These are phyloP conservation scores for Fusarium cicatricum DNA, from an alignment of 2,329 filamentous ascomycete species.

Conservation along the genomic window DNA sequence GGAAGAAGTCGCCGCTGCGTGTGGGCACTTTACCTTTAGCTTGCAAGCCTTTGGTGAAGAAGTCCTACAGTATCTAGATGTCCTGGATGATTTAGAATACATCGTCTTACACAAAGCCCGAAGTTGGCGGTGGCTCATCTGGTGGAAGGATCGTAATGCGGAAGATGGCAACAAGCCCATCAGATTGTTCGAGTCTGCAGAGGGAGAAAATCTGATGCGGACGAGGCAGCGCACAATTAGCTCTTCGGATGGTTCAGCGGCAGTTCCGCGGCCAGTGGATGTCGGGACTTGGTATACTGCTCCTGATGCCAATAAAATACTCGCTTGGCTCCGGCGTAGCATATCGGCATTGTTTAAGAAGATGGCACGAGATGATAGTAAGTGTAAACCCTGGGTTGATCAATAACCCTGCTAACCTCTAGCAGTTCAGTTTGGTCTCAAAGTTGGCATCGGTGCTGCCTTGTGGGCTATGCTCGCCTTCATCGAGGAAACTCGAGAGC, in stretches of 20 bases:
- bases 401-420: conserved; percentile 50
- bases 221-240: conserved; percentile 3
- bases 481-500: conserved; percentile 75
- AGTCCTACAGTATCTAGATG: conserved; percentile 80
- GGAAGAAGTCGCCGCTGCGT: conserved; percentile 96
- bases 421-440: conserved; percentile 77
- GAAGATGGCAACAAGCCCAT: conserved; percentile 26
- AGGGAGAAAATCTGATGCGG: conserved; percentile 30
- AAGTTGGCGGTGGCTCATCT: conserved; percentile 83
- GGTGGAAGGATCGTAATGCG: conserved; percentile 64
- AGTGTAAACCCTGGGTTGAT: conserved; percentile 47
- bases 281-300: conserved; percentile 18
- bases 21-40: conserved; percentile 94
- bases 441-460: conserved; percentile 89
- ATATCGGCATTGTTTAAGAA: conserved; percentile 50
- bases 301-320: conserved; percentile 28
- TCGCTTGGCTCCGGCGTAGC: conserved; percentile 31
- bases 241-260: background rate
- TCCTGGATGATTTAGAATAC: conserved; percentile 85
- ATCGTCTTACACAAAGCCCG: conserved; percentile 67
- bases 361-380: conserved; percentile 57
- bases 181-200: conserved; percentile 51
- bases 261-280: conserved; percentile 1
- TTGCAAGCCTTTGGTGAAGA: conserved; percentile 91
- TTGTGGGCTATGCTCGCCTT: conserved; percentile 91